A percentile compares a stretch with the other conserved stretches of the same genome.
phyloP scores from a whole-genome alignment of 2,329 filamentous ascomycete species.

The Arthrinium phaeospermum region DNA sequence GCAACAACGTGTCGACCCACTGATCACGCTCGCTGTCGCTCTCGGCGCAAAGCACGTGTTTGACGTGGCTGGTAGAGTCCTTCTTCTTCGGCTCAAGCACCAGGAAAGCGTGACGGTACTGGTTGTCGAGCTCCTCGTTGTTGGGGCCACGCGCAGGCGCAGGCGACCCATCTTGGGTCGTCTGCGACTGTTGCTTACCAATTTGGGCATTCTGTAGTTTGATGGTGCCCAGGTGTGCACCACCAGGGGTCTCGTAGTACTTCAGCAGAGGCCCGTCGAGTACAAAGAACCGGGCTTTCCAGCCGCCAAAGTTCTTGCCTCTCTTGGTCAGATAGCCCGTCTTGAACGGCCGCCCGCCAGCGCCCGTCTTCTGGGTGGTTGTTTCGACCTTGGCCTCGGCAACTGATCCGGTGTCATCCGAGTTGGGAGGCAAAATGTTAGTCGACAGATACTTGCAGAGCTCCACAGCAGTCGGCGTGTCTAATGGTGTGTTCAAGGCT shows the following conservation, averaged over 20 bases:
- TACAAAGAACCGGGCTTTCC: conserved; percentile 81
- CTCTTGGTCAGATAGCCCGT: conserved; percentile 95
- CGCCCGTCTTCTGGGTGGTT: conserved; percentile 52
- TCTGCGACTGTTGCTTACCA: conserved; percentile 82
- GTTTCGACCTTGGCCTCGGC: conserved; percentile 45
- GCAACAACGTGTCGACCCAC: conserved; percentile 89
- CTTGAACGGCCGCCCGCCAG: conserved; percentile 72
- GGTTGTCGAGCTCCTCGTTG: conserved; percentile 83
- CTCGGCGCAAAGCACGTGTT: conserved; percentile 94
- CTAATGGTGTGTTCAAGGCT: conserved; percentile 81
- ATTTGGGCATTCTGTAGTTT: conserved; percentile 92
- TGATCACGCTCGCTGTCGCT: conserved; percentile 90
- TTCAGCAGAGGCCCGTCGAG: conserved; percentile 70
- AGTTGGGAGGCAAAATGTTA: conserved; percentile 66
- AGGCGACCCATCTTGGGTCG: conserved; percentile 66
- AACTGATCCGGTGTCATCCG: conserved; percentile 57
- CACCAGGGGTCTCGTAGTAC: conserved; percentile 91
- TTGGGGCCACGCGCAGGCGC: conserved; percentile 57
- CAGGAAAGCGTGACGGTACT: conserved; percentile 95
- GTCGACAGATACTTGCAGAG: conserved; percentile 87
- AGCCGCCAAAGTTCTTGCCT: conserved; percentile 98
- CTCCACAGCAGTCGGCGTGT: conserved; percentile 76
- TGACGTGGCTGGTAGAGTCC: conserved; percentile 84
- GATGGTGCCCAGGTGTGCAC: conserved; percentile 90
- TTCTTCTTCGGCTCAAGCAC: conserved; percentile 96